A percentile compares a stretch with the other conserved stretches of the same genome.
phyloP scores from a whole-genome alignment of 2,329 filamentous ascomycete species.

The Blastomyces percursus region DNA sequence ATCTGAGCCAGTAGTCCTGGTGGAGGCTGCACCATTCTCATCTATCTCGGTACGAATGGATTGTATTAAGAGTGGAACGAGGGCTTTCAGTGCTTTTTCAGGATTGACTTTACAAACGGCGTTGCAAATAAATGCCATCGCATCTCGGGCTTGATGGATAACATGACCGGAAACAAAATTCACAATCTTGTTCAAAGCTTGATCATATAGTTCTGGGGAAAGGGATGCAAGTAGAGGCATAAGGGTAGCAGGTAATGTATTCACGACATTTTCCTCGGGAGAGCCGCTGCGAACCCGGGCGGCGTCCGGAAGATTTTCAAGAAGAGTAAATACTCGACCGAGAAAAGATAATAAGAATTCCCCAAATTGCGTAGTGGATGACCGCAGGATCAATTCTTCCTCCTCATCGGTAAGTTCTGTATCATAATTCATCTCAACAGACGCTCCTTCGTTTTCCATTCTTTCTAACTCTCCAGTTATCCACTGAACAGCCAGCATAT shows the following conservation, averaged over 20 bases:
- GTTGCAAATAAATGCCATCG: slow-evolving; percentile 98
- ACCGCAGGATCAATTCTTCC: slow-evolving; percentile 77
- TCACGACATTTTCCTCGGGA: slow-evolving; percentile 94
- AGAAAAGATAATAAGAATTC: slow-evolving; percentile 87
- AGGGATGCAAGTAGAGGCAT: slow-evolving; percentile 82
- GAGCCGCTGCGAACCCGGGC: slow-evolving; percentile 78
- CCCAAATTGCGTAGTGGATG: slow-evolving; percentile 84
- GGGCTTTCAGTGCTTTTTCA: slow-evolving; percentile 79
- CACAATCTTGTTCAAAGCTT: slow-evolving; percentile 82
- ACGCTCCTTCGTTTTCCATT: slow-evolving; percentile 78
- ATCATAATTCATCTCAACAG: slow-evolving; percentile 75
- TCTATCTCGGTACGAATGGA: slow-evolving; percentile 96
- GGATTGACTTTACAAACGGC: slow-evolving; percentile 92
- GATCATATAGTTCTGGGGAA: slow-evolving; percentile 85
- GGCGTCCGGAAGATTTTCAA: slow-evolving; percentile 90
- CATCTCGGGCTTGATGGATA: slow-evolving; percentile 90
- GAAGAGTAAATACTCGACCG: slow-evolving; percentile 84
- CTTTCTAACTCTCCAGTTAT: slow-evolving; percentile 88
- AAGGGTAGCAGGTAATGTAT: slow-evolving; percentile 82
- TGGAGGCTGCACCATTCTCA: slow-evolving; percentile 89
- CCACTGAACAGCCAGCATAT: slow-evolving; percentile 77
- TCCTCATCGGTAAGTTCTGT: slow-evolving; percentile 72
- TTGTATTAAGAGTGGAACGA: slow-evolving; percentile 79
- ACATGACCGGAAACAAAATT: slow-evolving; percentile 89
- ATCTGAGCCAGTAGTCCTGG: slow-evolving; percentile 84